Conservation (phyloP, 805 yeast genomes). For the Kazachstania viticola region DNA sequence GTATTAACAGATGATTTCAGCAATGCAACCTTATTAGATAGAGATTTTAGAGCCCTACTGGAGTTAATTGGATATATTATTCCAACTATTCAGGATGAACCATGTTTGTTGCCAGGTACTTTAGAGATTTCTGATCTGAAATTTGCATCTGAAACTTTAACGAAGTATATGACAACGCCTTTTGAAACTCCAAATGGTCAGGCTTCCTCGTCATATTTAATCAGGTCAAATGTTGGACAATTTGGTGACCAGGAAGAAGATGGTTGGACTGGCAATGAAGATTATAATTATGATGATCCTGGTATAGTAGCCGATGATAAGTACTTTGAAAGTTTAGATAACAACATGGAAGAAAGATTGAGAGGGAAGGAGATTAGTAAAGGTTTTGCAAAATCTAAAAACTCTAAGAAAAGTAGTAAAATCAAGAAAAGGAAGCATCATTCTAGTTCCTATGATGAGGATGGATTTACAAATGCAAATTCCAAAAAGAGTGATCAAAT, state of each 20-base stretch:
- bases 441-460: conserved; percentile 5
- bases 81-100: conserved; percentile 10
- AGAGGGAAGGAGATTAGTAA: conserved; percentile 6
- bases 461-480: not conserved
- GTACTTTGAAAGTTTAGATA: conserved; percentile 19
- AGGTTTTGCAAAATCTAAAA: conserved; percentile 19
- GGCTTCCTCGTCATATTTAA: conserved; percentile 19
- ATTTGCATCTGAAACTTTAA: conserved; percentile 3
- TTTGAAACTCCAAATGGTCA: conserved; percentile 21
- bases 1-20: conserved; percentile 1
- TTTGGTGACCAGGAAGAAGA: conserved; percentile 7
- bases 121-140: conserved; percentile 8
- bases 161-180: conserved; percentile 14
- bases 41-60: conserved; percentile 21
- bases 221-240: conserved; percentile 7
- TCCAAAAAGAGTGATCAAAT: conserved; percentile 4
- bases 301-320: conserved; percentile 14
- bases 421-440: conserved; percentile 4
- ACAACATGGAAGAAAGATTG: conserved; percentile 2
- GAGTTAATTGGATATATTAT: conserved; percentile 14
- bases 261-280: conserved; percentile 14
- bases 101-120: conserved; percentile 12
- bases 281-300: conserved; percentile 14
- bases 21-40: conserved; percentile 12
- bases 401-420: conserved; percentile 2